Conservation (phyloP, 306 rosid species). For the Delonix regia region DNA sequence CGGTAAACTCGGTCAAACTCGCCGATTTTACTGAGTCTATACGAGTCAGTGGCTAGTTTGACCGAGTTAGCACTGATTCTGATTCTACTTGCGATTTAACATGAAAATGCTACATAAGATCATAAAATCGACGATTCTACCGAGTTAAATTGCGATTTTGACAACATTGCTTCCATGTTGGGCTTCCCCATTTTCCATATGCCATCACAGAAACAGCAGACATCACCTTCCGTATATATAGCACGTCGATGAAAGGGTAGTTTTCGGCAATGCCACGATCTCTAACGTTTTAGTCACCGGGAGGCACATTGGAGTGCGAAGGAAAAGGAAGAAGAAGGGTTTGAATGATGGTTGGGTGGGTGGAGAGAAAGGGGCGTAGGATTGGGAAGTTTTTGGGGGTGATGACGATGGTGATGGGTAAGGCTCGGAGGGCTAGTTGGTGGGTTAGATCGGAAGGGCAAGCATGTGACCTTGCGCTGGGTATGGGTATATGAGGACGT, state of each 20-base stretch:
- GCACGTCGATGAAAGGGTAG: no score
- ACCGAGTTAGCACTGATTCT: no score
- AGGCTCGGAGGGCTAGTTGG: slow-evolving; percentile 39
- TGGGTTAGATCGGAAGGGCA: slow-evolving; percentile 48
- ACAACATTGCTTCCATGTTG: no score
- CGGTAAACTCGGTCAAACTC: no score
- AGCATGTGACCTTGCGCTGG: slow-evolving; percentile 60
- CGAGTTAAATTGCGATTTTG: no score
- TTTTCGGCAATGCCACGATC: no score
- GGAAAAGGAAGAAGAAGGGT: slow-evolving; percentile 56
- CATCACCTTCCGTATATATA: slow-evolving; percentile 17
- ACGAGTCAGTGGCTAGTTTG: no score
- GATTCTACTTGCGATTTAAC: no score
- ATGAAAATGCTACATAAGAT: no score
- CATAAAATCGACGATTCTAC: no score
- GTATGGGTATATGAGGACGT: slow-evolving; percentile 54
- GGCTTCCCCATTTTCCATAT: slow-evolving; percentile 12
- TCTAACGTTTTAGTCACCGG: no score
- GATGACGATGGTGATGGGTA: slow-evolving; percentile 45
- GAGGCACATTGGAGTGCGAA: slow-evolving; percentile 44
- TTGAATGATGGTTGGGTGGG: slow-evolving; percentile 39
- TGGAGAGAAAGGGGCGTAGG: slow-evolving; percentile 41
- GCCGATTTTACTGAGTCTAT: no score
- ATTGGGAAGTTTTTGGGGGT: slow-evolving; percentile 55
- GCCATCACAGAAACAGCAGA: background rate